phyloP scores from a whole-genome alignment of 2,329 filamentous ascomycete species.

The Fusarium subtropicale region DNA sequence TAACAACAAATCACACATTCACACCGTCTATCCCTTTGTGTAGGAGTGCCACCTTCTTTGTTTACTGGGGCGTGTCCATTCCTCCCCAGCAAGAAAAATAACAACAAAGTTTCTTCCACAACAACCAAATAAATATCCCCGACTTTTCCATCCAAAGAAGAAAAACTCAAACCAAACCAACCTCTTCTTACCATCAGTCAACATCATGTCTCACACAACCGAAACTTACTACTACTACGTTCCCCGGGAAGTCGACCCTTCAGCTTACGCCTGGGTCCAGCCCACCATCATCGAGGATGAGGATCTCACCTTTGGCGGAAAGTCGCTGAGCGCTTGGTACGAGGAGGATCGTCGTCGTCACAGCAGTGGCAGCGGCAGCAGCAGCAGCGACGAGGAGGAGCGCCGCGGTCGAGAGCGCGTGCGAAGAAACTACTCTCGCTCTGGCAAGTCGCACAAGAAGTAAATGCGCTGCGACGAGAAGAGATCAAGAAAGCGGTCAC shows the following conservation, averaged over 20 bases:
- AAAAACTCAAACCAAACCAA: conserved; percentile 4
- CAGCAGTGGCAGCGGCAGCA: conserved; percentile 54
- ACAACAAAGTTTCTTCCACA: conserved; percentile 28
- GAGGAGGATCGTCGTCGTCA: conserved; percentile 66
- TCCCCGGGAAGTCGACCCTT: conserved; percentile 52
- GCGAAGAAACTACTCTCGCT: conserved; percentile 47
- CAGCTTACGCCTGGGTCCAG: conserved; percentile 60
- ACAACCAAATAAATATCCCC: conserved; percentile 15
- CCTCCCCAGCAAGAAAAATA: conserved; percentile 8
- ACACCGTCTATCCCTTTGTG: conserved; percentile 17
- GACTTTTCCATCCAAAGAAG: conserved; percentile 6
- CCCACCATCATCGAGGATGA: conserved; percentile 70
- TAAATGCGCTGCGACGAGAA: conserved; percentile 31
- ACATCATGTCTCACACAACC: conserved; percentile 40
- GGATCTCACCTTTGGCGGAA: conserved; percentile 70
- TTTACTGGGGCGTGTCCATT: conserved; percentile 38
- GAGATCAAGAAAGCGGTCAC: conserved; percentile 15
- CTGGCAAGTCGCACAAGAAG: conserved; percentile 50
- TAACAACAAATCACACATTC: conserved; percentile 17
- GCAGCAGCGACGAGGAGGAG: conserved; percentile 54
- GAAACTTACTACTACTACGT: conserved; percentile 51
- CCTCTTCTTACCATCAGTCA: not conserved
- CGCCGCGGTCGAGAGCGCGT: conserved; percentile 55
- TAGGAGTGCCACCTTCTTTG: conserved; percentile 28
- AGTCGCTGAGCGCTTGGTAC: conserved; percentile 69